Percentiles rank a stretch among this genome's conserved stretches.
These are phyloP conservation scores for Tricholoma terreum DNA, from an alignment of 768 basidiomycete genomes.

Conservation along the genomic window DNA sequence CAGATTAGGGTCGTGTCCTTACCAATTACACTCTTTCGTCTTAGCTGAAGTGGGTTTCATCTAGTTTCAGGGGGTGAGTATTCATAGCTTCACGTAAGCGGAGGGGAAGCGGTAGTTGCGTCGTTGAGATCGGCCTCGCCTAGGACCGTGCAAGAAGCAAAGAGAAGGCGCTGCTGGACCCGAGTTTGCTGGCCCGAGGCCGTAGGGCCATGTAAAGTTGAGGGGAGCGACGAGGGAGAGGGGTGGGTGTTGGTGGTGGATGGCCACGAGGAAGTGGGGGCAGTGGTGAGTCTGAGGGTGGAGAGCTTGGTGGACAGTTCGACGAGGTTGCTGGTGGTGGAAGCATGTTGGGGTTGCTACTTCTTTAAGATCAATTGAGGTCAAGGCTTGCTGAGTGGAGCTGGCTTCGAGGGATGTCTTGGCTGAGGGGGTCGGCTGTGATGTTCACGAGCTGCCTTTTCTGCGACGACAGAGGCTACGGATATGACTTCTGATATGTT, in stretches of 20 bases:
- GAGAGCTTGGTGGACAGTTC: not conserved
- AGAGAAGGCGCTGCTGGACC: slow-evolving; percentile 4
- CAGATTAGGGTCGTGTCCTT: not conserved
- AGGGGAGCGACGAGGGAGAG: not conserved
- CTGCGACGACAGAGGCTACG: not conserved
- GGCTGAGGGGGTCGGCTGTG: not conserved
- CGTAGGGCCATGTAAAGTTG: not conserved
- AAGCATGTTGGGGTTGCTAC: not conserved
- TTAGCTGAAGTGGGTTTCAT: no score
- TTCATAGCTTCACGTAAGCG: not conserved
- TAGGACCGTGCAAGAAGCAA: not conserved
- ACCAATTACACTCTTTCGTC: no score
- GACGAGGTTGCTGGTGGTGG: not conserved
- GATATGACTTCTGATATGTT: not conserved
- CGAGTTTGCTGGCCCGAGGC: not conserved
- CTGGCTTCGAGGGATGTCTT: slow-evolving; percentile 1
- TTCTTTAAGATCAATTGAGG: not conserved
- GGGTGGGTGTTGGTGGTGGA: not conserved
- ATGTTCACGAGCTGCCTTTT: not conserved
- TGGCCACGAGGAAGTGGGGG: not conserved
- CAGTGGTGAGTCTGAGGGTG: not conserved
- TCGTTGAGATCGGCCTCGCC: not conserved
- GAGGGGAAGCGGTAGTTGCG: not conserved
- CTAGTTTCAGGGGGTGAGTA: not conserved
- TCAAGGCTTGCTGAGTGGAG: not conserved